Evolutionary conservation across 805 yeast genomes (phyloP), one percentile per base, ranked within the genome.

Genomic region (Yarrowia osloensis): DNA sequence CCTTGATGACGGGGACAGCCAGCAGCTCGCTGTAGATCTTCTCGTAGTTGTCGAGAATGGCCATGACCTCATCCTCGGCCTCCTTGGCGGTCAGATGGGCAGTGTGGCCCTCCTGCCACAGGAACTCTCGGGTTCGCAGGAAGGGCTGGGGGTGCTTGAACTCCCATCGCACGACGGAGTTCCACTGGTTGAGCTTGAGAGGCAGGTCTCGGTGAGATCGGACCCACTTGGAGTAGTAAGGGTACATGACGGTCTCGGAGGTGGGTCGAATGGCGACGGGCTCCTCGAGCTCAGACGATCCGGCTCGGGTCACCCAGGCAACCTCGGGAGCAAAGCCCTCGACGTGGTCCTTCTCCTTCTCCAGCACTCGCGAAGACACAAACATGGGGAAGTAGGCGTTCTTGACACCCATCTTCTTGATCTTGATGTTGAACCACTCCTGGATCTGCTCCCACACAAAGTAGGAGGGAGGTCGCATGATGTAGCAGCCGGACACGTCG

Each of bases 101-200:
- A 62, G 99, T 95, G 82, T 95, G 99, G 74, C 99, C 99, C 82
- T 95, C 99, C 82, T 95, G 99, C 99, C 99, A 95, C 79, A 95
- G 84, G 81, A 95, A 95, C 81, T 95, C 99, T 82, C 99, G 89
- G 15, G 99, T 96, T 85, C 99, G 90, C 77, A 95, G 82, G 80
- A 95, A 95, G 62, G 99, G 99, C 82, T 95, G 99, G 68, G 99
- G 99, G 80, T 95, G 98, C 84, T 95, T 95, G 82, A 95, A 95
- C 81, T 95, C 99, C 99, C 99, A 95, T 84, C 99, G 89, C 62
- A 95, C 99, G 52, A 95, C 99, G 21, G 98, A 93, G 82, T 96
- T 96, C 99, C 99, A 95, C 82, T 95, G 99, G 83, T 95, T 95
- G 76, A 95, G 85, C 75, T 90, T 90, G 80, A 95, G 84, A 70